Base-by-base conservation (phyloP, 2,329 filamentous ascomycete genomes). In the Aspergillus calidoustus region DNA sequence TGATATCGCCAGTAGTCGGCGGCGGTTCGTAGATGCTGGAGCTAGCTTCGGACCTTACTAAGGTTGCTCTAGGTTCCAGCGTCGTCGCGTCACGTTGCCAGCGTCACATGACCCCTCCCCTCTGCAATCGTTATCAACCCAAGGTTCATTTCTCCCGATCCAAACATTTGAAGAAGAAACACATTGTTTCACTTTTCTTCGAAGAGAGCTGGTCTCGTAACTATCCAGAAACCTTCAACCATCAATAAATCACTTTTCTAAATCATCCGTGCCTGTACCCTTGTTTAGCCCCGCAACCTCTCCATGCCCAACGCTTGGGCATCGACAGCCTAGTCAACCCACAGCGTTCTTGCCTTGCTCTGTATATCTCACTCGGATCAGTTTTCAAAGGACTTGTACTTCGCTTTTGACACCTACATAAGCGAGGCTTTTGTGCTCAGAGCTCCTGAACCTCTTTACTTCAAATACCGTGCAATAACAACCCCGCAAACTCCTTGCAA, bases 241-340 rank as follows among this genome's bases (percentile, higher is more conserved):
- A 41, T 41, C 15, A 11, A 41, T 15, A 15, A 41, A 13, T 41
- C 15, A 41, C 11, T 28, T 17, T 43, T 53, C 50, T 43, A 25
- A 9, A 3, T 25, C 30, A 25, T 41, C 31, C 23, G 31, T 44
- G 23, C 23, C 17, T 13, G 46, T 15, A n/a, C 30, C 17, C 22
- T 51, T 41, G 41, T 51, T 48, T 7, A 22, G 46, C 13, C 23
- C 51, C 11, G 46, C 43, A 28, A 9, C 41, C 13, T 43, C 28
- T 56, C 34, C 15, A 57, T 58, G 59, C 59, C 59, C 59, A 61
- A 58, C 43, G 31, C 43, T 61, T 57, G 59, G 59, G 59, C 59
- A 61, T 61, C 59, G 49, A 57, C 46, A 7, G 31, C 15, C n/a
- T 25, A 25, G n/a, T 11, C 43, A 57, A 54, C 19, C 49, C 48